Evolutionary conservation across 495 filamentous ascomycete species (phyloP), one percentile per base, ranked within the genome.

Genomic region (Cenococcum geophilum): DNA sequence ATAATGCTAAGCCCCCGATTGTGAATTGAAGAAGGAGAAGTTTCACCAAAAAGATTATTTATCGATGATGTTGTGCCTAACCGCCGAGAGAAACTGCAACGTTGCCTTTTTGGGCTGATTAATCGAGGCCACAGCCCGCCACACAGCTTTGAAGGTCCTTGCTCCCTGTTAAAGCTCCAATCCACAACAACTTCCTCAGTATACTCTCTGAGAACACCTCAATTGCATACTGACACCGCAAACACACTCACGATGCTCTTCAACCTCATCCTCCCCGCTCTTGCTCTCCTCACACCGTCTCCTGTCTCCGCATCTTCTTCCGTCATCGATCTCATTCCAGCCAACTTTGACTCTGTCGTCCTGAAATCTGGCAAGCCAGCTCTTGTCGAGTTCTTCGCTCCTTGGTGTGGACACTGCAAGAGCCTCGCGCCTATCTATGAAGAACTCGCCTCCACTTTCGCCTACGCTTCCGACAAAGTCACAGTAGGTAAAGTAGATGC

Each of bases 351-450:
- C 75, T 76, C 86, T 9, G 80, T 95, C 55, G 89, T 96, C 61
- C 82, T 97, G 35, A 81, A 93, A 70, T 91, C 88, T 57, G 90
- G 90, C 72, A 97, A 96, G 78, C 95, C 95, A 32, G 91, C 95
- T 0, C 84, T 98, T 37, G 93, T 98, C 61, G 93, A 98, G 73
- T 98, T 98, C 82, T 98, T 97, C 75, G 93, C 93, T 51, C 93
- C 93, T 59, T 98, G 93, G 93, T 98, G 95, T 75, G 95, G 95
- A 50, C 90, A 98, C 82, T 98, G 93, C 88, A 97, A 97, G 80
- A 96, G 76, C 62, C 88, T 98, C 10, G 95, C 92, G 21, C 93
- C 93, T 43, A 78, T 93, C 57, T 98, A 93, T 74, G 93, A 98
- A 74, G 88, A 98, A 74, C 84, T 98, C n/a, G 92, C 84, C 55